These are phyloP conservation scores for Colletotrichum somersetense DNA, from an alignment of 2,329 filamentous ascomycete genomes.

Conservation along the genomic window DNA sequence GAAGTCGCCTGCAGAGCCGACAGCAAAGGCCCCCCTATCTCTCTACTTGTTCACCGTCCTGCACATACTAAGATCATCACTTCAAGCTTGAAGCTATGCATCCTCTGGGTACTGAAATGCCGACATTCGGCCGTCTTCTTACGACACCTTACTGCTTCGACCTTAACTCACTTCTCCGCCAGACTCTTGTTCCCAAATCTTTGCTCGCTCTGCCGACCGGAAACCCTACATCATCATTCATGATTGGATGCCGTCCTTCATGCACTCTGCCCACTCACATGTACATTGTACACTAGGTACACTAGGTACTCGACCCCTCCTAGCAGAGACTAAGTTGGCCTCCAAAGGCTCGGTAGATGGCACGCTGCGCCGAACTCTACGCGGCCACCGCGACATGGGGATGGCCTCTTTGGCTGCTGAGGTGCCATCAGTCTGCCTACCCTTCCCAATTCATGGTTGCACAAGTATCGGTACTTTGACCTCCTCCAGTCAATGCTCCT, in stretches of 20 bases:
- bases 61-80: slow-evolving; percentile 22
- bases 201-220: slow-evolving; percentile 1
- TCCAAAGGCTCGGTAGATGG: slow-evolving; percentile 27
- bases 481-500: slow-evolving; percentile 17
- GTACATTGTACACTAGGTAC: background rate
- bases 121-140: background rate
- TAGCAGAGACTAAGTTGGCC: slow-evolving; percentile 24
- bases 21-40: slow-evolving; percentile 13
- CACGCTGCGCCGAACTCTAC: slow-evolving; percentile 35
- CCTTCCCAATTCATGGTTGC: slow-evolving; percentile 24
- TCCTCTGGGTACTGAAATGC: slow-evolving; percentile 15
- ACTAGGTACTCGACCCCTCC: slow-evolving; percentile 12
- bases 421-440: slow-evolving; percentile 29
- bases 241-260: slow-evolving; percentile 2
- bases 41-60: slow-evolving; percentile 13
- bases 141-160: background rate
- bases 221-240: slow-evolving; percentile 4
- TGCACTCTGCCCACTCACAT: slow-evolving; percentile 8
- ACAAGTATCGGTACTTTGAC: slow-evolving; percentile 38
- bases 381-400: slow-evolving; percentile 24
- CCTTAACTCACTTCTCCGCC: slow-evolving; percentile 5
- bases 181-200: slow-evolving; percentile 15
- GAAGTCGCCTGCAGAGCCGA: slow-evolving; percentile 16
- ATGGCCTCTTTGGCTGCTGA: slow-evolving; percentile 22
- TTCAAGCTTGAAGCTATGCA: slow-evolving; percentile 7